These are phyloP conservation scores for Flaveria trinervia DNA, from an alignment of 129 eudicot genomes.

Conservation along the genomic window DNA sequence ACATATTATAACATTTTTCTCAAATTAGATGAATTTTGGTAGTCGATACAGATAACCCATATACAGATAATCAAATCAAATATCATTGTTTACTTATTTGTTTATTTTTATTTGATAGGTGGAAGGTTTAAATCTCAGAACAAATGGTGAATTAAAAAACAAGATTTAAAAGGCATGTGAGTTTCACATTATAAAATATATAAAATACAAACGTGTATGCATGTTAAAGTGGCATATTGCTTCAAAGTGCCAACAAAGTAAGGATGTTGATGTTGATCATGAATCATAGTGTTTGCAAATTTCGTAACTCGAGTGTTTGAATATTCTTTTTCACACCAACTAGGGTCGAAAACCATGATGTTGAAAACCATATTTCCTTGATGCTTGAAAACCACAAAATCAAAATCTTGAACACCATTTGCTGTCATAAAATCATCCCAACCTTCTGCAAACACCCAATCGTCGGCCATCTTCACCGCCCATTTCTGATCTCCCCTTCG, in stretches of 20 bases:
- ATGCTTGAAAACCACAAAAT: constrained; percentile 37
- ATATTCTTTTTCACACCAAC: constrained; percentile 23
- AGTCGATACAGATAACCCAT: too few relatives aligned
- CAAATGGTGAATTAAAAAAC: too few relatives aligned
- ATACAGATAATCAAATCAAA: too few relatives aligned
- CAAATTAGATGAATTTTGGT: too few relatives aligned
- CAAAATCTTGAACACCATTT: constrained; percentile 29
- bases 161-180: too few relatives aligned
- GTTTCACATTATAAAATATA: too few relatives aligned
- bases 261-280: constrained; percentile 11
- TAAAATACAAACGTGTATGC: too few relatives aligned
- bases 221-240: not conserved
- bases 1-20: too few relatives aligned
- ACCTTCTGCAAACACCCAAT: constrained; percentile 31
- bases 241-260: constrained; percentile 13
- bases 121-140: too few relatives aligned
- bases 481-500: constrained; percentile 20
- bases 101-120: too few relatives aligned
- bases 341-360: constrained; percentile 29
- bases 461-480: constrained; percentile 26
- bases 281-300: not conserved
- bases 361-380: constrained; percentile 26
- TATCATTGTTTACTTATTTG: too few relatives aligned
- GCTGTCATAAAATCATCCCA: constrained; percentile 32
- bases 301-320: not conserved